Conservation (phyloP, 768 basidiomycete species). For the Auricularia auricula-judae region DNA sequence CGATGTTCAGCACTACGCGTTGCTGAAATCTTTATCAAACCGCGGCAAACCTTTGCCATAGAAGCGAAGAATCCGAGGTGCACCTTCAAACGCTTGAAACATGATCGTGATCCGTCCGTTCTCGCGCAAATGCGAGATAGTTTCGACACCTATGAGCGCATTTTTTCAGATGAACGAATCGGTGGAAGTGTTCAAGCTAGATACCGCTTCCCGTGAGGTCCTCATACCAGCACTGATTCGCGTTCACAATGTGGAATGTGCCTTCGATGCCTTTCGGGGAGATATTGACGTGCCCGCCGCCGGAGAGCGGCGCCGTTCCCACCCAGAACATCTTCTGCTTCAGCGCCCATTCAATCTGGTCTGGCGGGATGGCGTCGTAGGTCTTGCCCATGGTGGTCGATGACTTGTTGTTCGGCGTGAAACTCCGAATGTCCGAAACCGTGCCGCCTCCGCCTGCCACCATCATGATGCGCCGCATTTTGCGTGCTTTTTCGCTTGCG, state of each 20-base stretch:
- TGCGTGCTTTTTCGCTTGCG: no score
- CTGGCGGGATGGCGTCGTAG: conserved; percentile 43
- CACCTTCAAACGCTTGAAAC: conserved; percentile 51
- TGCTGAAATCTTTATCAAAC: no score
- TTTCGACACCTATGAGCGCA: conserved; percentile 31
- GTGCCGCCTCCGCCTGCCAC: no score
- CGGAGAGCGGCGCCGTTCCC: conserved; percentile 49
- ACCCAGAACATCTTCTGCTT: conserved; percentile 66
- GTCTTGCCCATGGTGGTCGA: conserved; percentile 39
- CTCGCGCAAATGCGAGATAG: conserved; percentile 32
- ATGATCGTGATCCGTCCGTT: conserved; percentile 52
- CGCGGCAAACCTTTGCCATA: conserved; percentile 39
- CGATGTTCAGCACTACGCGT: no score
- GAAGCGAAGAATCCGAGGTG: conserved; percentile 45
- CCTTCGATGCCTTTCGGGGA: conserved; percentile 40
- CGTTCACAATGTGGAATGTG: conserved; percentile 47
- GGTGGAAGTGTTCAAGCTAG: conserved; percentile 9
- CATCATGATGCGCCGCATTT: no score
- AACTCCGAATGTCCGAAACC: background rate
- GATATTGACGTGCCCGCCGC: conserved; percentile 51
- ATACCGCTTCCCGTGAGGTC: conserved; percentile 60
- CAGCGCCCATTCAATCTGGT: conserved; percentile 43
- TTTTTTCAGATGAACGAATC: no score
- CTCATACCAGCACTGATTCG: conserved; percentile 58
- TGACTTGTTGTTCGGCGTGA: background rate